phyloP scores from a whole-genome alignment of 1,139 yeast genomes.

The Taphrina deformans region DNA sequence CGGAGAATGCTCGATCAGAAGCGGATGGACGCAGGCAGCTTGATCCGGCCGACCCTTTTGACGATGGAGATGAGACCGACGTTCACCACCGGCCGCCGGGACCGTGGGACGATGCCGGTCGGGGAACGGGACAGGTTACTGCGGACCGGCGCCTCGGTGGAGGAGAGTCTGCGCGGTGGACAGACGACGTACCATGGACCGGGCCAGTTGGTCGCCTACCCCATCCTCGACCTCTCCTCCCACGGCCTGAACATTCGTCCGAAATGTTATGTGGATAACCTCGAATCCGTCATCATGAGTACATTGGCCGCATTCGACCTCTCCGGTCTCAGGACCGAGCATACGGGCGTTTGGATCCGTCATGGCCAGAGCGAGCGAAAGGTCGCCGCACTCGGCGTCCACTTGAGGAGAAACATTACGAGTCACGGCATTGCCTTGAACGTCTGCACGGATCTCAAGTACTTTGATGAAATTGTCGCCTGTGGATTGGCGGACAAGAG shows the following conservation, averaged over 20 bases:
- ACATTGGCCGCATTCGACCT: conserved; percentile 53
- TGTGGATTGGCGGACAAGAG: conserved; percentile 74
- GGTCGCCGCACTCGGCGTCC: conserved; percentile 87
- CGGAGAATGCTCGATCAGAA: conserved; percentile 62
- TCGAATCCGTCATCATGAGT: conserved; percentile 64
- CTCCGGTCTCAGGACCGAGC: conserved; percentile 56
- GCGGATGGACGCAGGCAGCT: conserved; percentile 47
- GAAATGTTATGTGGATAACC: conserved; percentile 69
- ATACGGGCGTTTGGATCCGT: conserved; percentile 61
- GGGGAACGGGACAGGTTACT: neutral
- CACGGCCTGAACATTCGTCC: conserved; percentile 53
- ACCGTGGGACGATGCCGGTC: conserved; percentile 49
- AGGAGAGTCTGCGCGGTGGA: conserved; percentile 90
- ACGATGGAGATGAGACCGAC: conserved; percentile 82
- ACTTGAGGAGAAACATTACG: conserved; percentile 78
- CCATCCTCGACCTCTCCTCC: conserved; percentile 73
- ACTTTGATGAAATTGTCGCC: conserved; percentile 69
- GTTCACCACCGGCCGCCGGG: conserved; percentile 86
- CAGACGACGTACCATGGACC: conserved; percentile 96
- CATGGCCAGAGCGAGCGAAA: conserved; percentile 47
- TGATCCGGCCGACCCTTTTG: conserved; percentile 53
- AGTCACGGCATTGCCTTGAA: conserved; percentile 89
- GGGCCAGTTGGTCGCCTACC: conserved; percentile 87
- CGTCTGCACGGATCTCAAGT: conserved; percentile 68
- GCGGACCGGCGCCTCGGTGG: conserved; percentile 40